Base-by-base conservation (phyloP, 352 stramenopile species). In the Peronospora destructor region DNA sequence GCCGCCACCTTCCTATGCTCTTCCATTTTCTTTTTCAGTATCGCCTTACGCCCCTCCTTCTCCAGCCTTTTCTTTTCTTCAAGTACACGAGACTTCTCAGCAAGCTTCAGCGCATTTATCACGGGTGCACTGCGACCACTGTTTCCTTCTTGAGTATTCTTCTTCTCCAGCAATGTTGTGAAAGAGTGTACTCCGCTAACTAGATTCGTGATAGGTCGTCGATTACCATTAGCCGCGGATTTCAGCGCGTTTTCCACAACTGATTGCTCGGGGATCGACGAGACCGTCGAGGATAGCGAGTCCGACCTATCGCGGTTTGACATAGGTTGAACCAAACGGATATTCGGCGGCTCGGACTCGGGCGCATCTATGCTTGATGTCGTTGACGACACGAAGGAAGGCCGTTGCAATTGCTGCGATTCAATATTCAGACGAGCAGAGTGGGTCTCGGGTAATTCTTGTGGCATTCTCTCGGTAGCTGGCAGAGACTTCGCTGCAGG, bases 161-260 rank as follows among this genome's bases (percentile, higher is more conserved):
- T 66, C 29, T 83, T 86, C 2, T 84, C 75, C 14, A 89, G 41
- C 21, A 93, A 50, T n/a, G 71, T 64, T 6, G 73, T 79, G 45
- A 91, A 80, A 9, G 79, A 91, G 33, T 91, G 79, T 19, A 93
- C 32, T 6, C 71, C 77, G 40, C 72, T 87, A 3, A 89, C 65
- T 2, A 91, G 64, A 53, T 93, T 90, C 1, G 67, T 25, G 7
- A 66, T 46, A 12, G 71, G 73, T 17, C 65, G 81, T 4, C 47
- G 51, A 19, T 39, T 60, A 10, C 35, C 8, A 55, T 37, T 28
- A 21, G 19, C 14, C 4, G 35, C 54, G 4, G 41, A 32, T 59
- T 59, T 68, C 30, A 60, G 29, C 6, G 47, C 44, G 49, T 53
- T 51, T 19, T 71, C 53, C 14, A 55, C 49, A 23, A 57, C 21